A percentile compares a stretch with the other conserved stretches of the same genome.
These are phyloP conservation scores for Linnemannia elongata DNA, from an alignment of 192 early-diverging fungal genomes.

Conservation along the genomic window DNA sequence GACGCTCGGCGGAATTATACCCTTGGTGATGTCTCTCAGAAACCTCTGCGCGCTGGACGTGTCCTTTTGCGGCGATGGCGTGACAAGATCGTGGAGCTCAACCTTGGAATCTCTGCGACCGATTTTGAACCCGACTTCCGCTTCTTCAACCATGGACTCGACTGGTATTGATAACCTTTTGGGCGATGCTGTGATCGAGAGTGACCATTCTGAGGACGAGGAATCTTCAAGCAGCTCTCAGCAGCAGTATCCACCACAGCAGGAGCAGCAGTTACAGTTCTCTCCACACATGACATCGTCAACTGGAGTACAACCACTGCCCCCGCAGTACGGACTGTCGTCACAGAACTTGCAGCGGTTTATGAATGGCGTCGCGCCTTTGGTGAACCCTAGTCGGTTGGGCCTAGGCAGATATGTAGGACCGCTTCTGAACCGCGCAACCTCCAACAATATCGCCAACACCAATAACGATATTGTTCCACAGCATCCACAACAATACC, in stretches of 20 bases:
- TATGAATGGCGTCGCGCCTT: background rate
- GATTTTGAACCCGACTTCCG: background rate
- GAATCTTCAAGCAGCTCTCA: background rate
- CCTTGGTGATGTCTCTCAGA: constrained; percentile 43
- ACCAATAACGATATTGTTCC: background rate
- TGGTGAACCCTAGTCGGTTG: background rate
- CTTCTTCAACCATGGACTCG: background rate
- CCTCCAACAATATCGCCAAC: background rate
- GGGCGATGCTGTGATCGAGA: background rate
- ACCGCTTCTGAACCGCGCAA: background rate
- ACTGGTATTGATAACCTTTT: background rate
- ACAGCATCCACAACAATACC: constrained; percentile 20
- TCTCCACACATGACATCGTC: background rate
- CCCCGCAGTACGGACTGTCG: background rate
- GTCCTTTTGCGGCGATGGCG: constrained; percentile 50
- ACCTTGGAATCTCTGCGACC: constrained; percentile 17
- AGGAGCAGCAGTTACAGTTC: background rate
- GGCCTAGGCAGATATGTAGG: constrained; percentile 14
- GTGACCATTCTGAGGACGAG: constrained; percentile 12
- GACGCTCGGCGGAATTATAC: constrained; percentile 42
- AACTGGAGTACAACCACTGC: background rate
- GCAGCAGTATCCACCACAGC: background rate
- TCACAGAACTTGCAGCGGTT: constrained; percentile 4
- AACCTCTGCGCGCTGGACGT: constrained; percentile 44
- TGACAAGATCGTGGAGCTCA: constrained; percentile 34